Evolutionary conservation across 2,329 filamentous ascomycete genomes (phyloP), one percentile per base, ranked within the genome.

Genomic region (Trichoderma oligosporum): DNA sequence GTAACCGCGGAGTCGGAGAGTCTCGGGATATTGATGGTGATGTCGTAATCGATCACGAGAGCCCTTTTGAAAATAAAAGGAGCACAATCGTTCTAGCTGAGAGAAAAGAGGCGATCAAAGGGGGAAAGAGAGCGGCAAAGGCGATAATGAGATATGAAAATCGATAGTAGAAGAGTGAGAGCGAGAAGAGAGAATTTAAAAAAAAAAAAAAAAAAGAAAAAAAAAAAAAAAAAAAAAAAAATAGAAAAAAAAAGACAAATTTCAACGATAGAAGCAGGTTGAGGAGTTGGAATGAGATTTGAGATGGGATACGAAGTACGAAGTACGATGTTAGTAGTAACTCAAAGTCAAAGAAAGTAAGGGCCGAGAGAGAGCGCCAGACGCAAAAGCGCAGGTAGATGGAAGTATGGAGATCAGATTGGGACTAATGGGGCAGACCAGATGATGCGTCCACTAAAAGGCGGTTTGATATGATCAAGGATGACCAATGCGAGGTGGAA

Each of bases 401-500:
- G 49, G 49, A 53, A n/a, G 49, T 8, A 42, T 25, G 38, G 49
- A 27, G 49, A 42, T 22, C 35, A 27, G 18, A 27, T 54, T 45
- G 38, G 51, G 33, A 45, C n/a, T 45, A 38, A 38, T 11, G 20
- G 35, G 48, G 24, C n/a, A 33, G 33, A 27, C 27, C 45, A 44
- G 48, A 54, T 45, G 48, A 58, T 54, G 48, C 56, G 48, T 52
- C 56, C 41, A 35, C 44, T 58, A n/a, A n/a, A n/a, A n/a, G n/a
- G n/a, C n/a, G n/a, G n/a, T n/a, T n/a, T n/a, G n/a, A n/a, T n/a
- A n/a, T n/a, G n/a, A n/a, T n/a, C n/a, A n/a, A n/a, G n/a, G 47
- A 58, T 58, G 56, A 49, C 54, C 49, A 54, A 58, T 49, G 31
- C 24, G 39, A 58, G 48, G 56, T 35, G 38, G 48, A 51, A 45